Evolutionary conservation across 1,284 basidiomycete species (phyloP).

Genomic region (Phenoliferia sp.): DNA sequence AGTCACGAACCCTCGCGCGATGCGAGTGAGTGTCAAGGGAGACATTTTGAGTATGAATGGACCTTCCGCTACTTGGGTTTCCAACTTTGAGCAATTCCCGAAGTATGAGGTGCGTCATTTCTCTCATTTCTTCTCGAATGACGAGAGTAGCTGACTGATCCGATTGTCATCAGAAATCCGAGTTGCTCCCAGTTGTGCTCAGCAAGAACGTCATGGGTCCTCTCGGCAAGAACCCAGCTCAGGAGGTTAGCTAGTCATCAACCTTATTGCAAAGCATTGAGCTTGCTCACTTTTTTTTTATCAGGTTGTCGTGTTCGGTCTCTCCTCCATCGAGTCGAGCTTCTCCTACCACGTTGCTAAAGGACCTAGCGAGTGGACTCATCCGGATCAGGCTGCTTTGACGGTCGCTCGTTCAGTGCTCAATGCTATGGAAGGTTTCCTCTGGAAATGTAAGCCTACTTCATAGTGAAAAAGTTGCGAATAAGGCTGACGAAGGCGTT

Average conservation of each 20-base stretch:
- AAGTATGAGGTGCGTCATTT: constrained; percentile 46
- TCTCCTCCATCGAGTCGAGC: constrained; percentile 91
- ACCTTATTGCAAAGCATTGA: too few relatives aligned
- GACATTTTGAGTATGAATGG: constrained; percentile 67
- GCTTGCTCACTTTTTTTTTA: background rate
- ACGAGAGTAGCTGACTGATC: background rate
- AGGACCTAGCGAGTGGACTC: constrained; percentile 48
- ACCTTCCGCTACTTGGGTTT: constrained; percentile 67
- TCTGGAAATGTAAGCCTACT: constrained; percentile 57
- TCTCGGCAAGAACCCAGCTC: constrained; percentile 66
- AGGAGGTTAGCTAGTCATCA: constrained; percentile 58
- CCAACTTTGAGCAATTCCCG: constrained; percentile 59
- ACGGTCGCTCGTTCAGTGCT: constrained; percentile 80
- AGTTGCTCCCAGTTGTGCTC: constrained; percentile 64
- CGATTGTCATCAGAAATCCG: constrained; percentile 47
- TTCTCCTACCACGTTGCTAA: constrained; percentile 77
- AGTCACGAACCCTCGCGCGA: constrained; percentile 74
- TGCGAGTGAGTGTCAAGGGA: constrained; percentile 83
- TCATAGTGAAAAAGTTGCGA: background rate
- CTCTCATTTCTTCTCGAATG: background rate
- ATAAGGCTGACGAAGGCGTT: background rate
- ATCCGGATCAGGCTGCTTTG: constrained; percentile 79
- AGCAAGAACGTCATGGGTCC: constrained; percentile 65
- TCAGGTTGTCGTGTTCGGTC: constrained; percentile 76
- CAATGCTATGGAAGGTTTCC: constrained; percentile 91